phyloP scores from a whole-genome alignment of 129 eudicot species.

The carrot (Daucus carota) region DNA sequence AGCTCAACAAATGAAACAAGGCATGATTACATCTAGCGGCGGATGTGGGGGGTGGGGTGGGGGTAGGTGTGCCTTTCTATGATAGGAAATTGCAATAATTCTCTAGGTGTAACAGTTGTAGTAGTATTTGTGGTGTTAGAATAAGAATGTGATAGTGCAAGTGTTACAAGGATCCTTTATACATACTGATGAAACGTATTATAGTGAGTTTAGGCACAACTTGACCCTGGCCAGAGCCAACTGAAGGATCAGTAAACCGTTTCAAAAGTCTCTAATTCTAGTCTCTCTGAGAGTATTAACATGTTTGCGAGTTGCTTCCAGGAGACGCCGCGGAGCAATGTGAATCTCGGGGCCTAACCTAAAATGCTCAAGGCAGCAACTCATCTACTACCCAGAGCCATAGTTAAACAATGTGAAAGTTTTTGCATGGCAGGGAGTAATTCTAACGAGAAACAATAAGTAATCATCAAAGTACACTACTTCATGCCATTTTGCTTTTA shows the following conservation, averaged over 20 bases:
- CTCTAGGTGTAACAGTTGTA: neutral
- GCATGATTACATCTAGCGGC: conserved; percentile 40
- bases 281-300: neutral
- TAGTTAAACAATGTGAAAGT: too few species aligned
- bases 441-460: neutral
- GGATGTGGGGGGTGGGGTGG: conserved; percentile 22
- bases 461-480: neutral
- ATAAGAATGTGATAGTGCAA: conserved; percentile 1
- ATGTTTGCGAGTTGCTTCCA: neutral
- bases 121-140: neutral
- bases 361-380: neutral
- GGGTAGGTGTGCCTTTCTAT: conserved; percentile 18
- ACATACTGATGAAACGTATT: neutral
- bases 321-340: neutral
- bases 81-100: conserved; percentile 21
- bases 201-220: too few species aligned
- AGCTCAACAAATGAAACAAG: conserved; percentile 20
- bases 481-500: neutral
- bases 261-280: neutral
- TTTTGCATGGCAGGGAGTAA: neutral
- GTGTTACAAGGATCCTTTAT: neutral
- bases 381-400: neutral
- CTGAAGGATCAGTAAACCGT: neutral
- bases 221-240: neutral
- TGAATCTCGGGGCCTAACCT: too few species aligned